phyloP scores from a whole-genome alignment of 164 flowering plant genomes.

The Vitis labrusca region DNA sequence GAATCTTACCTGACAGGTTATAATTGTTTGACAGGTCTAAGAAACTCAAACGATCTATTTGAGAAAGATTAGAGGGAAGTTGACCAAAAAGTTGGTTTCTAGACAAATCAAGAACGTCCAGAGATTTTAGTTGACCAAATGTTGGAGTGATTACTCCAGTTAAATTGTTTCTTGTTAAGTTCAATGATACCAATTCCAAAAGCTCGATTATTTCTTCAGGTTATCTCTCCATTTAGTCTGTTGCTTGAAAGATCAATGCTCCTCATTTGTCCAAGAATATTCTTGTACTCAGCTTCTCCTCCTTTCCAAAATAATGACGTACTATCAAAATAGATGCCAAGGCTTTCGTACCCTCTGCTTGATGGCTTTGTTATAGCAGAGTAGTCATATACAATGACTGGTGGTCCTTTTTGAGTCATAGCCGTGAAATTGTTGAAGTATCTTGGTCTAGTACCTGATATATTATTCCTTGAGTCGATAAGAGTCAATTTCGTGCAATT shows the following conservation, averaged over 20 bases:
- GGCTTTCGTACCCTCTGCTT: too few species aligned
- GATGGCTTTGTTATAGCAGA: too few species aligned
- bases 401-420: background rate
- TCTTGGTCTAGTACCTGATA: constrained; percentile 7
- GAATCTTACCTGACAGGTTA: constrained; percentile 23
- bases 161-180: constrained; percentile 11
- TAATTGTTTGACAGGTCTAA: constrained; percentile 19
- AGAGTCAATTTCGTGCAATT: constrained; percentile 13
- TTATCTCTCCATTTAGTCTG: constrained; percentile 4
- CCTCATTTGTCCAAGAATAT: background rate
- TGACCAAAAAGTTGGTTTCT: constrained; percentile 11
- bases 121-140: background rate
- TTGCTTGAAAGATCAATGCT: constrained; percentile 12
- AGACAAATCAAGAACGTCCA: constrained; percentile 24
- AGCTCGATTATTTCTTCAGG: constrained; percentile 1
- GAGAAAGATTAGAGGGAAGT: constrained; percentile 11
- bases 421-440: constrained; percentile 2
- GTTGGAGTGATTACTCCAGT: too few species aligned
- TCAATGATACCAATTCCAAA: background rate
- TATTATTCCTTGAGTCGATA: constrained; percentile 20
- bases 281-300: background rate
- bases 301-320: background rate
- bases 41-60: constrained; percentile 4
- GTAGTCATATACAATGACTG: too few species aligned
- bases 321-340: background rate